Base-by-base conservation (phyloP, 208 protist species). In the Jaenimonas drosophilae region DNA sequence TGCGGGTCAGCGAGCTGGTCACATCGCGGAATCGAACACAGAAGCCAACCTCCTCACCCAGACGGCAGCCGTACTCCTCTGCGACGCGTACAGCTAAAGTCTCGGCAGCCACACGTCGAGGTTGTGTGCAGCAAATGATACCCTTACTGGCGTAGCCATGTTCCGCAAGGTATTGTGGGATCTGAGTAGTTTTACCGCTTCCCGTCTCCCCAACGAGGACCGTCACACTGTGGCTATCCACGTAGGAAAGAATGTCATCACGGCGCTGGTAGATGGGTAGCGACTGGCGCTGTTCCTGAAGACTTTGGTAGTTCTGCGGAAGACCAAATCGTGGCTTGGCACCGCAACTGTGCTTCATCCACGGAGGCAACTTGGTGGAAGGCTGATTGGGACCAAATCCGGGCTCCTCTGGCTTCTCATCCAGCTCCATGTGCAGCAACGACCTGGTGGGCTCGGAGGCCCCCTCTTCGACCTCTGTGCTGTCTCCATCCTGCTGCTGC, bases 11-110 rank as follows among this genome's bases (percentile, higher is more conserved):
- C 3, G 72, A 78, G 3, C 76, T 91, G 0, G 96, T 99, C 23
- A 86, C 85, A 62, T 99, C 97, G 49, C 99, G 97, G 65, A 99
- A 99, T 45, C 98, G 91, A 44, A 99, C 98, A 1, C 75, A 92
- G 81, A 99, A 99, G 16, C 98, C 98, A n/a, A 99, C 97, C 58
- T 99, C 93, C 39, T 97, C 75, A 25, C 98, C 98, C 11, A 99
- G 54, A 3, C 75, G 76, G 66, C 96, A 98, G 24, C 96, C 96
- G 49, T 96, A 96, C 80, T 99, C 98, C 60, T 99, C 90, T 3
- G 97, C 91, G 1, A 99, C 98, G 41, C 98, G 89, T 75, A 96
- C 96, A 12, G 98, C 96, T 2, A 99, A 94, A 14, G 84, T 96
- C 63, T 98, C 98, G 4, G 98, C 98, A 1, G 98, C 97, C 25